Conservation (phyloP, 2,329 filamentous ascomycete genomes). For the Ophiosphaerella herpotricha region DNA sequence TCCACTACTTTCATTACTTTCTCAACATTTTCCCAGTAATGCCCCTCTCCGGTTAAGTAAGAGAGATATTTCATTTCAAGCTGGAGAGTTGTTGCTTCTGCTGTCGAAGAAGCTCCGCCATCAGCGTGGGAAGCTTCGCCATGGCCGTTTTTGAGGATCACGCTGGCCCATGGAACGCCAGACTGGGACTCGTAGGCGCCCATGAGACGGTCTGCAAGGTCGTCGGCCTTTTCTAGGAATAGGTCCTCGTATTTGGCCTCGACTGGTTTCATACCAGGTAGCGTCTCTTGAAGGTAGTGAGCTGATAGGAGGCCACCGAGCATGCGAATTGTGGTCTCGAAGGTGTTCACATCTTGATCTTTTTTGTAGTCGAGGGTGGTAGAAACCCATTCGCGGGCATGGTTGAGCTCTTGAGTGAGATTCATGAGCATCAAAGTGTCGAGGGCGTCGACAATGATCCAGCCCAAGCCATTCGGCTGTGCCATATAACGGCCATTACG, state of each 20-base stretch:
- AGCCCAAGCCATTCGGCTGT: slow-evolving; percentile 78
- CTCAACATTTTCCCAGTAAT: slow-evolving; percentile 91
- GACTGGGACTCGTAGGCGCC: slow-evolving; percentile 86
- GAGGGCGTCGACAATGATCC: slow-evolving; percentile 96
- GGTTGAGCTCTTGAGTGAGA: slow-evolving; percentile 78
- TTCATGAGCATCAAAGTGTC: slow-evolving; percentile 99
- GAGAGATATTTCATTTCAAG: slow-evolving; percentile 97
- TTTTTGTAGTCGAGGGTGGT: slow-evolving; percentile 83
- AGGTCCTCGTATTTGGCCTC: slow-evolving; percentile 82
- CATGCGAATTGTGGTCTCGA: slow-evolving; percentile 98
- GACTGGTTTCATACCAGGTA: slow-evolving; percentile 75
- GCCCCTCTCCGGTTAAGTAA: slow-evolving; percentile 87
- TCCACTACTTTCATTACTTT: slow-evolving; percentile 91
- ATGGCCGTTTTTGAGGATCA: slow-evolving; percentile 78
- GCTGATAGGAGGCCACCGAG: slow-evolving; percentile 89
- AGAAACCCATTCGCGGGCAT: slow-evolving; percentile 88
- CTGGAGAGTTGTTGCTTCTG: slow-evolving; percentile 89
- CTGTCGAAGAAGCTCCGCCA: slow-evolving; percentile 86
- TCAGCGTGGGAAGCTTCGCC: slow-evolving; percentile 84
- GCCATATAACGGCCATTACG: slow-evolving; percentile 85
- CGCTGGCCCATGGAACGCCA: slow-evolving; percentile 86
- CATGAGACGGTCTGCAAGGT: slow-evolving; percentile 84
- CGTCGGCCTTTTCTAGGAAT: slow-evolving; percentile 93
- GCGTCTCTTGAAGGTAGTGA: slow-evolving; percentile 88
- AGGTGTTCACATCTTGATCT: slow-evolving; percentile 94